Conservation (phyloP, 1,139 yeast species). For the Diutina pseudorugosa region DNA sequence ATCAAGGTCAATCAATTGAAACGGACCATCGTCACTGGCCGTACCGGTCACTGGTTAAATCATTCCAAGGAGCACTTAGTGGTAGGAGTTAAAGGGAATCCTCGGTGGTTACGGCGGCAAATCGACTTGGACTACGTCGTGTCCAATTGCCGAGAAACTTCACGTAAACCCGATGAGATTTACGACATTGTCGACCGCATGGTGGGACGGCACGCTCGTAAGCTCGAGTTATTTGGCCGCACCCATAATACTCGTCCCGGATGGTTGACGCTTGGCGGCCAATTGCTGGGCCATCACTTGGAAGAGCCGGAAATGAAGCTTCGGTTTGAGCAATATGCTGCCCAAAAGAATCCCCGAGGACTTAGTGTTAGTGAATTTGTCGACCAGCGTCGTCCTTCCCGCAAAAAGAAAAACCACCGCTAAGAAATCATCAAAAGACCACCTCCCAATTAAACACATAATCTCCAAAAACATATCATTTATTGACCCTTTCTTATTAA, state of each 20-base stretch:
- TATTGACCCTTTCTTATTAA: too few species aligned
- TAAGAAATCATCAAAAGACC: background rate
- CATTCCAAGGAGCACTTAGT: conserved; percentile 88
- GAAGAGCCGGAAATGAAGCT: background rate
- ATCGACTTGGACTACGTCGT: conserved; percentile 71
- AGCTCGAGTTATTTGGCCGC: conserved; percentile 81
- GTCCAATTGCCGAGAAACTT: conserved; percentile 76
- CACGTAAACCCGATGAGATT: conserved; percentile 82
- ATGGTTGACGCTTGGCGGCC: conserved; percentile 43
- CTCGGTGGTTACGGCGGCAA: conserved; percentile 55
- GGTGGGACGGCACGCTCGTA: conserved; percentile 65
- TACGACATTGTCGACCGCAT: conserved; percentile 80
- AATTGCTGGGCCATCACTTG: background rate
- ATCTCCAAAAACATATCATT: too few species aligned
- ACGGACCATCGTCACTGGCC: conserved; percentile 84
- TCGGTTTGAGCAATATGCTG: background rate
- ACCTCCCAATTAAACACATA: too few species aligned
- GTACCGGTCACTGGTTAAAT: conserved; percentile 95
- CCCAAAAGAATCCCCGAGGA: background rate
- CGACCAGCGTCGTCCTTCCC: background rate
- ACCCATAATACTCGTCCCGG: conserved; percentile 79
- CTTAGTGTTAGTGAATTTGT: background rate
- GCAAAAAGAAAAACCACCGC: background rate
- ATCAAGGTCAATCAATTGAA: conserved; percentile 78
- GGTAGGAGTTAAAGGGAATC: conserved; percentile 74